Evolutionary conservation across 352 stramenopile genomes (phyloP).

Genomic region (Phytophthora uliginosa): DNA sequence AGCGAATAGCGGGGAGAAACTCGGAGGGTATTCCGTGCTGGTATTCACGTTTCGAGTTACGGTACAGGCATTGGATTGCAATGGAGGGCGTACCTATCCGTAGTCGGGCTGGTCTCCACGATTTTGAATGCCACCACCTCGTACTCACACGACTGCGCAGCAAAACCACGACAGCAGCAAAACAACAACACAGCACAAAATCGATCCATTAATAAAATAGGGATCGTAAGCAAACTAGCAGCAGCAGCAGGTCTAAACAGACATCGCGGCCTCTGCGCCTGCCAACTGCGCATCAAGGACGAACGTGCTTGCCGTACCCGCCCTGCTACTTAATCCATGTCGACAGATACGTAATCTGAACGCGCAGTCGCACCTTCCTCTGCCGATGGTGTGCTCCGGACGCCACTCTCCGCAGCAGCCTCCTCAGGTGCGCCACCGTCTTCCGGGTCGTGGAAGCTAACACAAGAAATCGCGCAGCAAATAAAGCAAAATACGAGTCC

Average conservation of each 20-base stretch:
- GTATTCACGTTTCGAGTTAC: background rate
- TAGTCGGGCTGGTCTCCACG: background rate
- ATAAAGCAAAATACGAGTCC: constrained; percentile 83
- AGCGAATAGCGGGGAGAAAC: background rate
- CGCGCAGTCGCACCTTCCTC: constrained; percentile 79
- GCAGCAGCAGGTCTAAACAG: constrained; percentile 22
- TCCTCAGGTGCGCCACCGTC: constrained; percentile 42
- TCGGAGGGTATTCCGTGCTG: background rate
- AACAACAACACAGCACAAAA: constrained; percentile 36
- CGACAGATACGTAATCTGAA: constrained; percentile 70
- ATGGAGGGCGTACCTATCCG: background rate
- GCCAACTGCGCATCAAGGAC: constrained; percentile 14
- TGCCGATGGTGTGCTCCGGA: constrained; percentile 46
- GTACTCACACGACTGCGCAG: constrained; percentile 33
- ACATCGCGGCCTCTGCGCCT: background rate
- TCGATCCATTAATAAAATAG: constrained; percentile 54
- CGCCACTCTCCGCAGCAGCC: constrained; percentile 34
- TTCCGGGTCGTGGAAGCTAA: constrained; percentile 60
- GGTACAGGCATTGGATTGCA: background rate
- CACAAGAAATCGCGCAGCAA: constrained; percentile 80
- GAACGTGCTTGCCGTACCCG: constrained; percentile 19
- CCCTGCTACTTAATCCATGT: constrained; percentile 55
- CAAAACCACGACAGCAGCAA: constrained; percentile 16
- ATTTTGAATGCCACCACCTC: background rate
- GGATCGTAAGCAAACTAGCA: constrained; percentile 33